These are phyloP conservation scores for Blechomonas ayalai DNA, from an alignment of 208 protist genomes.

Conservation along the genomic window DNA sequence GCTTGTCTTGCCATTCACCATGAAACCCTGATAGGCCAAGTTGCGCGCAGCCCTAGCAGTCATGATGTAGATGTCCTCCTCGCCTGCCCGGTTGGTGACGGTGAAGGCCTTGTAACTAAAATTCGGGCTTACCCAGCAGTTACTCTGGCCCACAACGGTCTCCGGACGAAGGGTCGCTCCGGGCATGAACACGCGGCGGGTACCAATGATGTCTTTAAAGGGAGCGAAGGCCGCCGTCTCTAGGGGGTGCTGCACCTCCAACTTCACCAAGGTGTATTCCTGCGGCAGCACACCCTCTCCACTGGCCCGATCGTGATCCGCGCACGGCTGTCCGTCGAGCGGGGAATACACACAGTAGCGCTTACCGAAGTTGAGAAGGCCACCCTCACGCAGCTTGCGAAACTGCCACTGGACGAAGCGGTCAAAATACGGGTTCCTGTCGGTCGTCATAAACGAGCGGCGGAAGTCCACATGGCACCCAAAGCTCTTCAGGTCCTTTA, in stretches of 20 bases:
- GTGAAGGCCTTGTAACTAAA: constrained; percentile 95
- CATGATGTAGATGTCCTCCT: constrained; percentile 94
- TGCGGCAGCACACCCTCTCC: constrained; percentile 97
- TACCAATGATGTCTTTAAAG: constrained; percentile 56
- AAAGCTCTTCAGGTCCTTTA: constrained; percentile 93
- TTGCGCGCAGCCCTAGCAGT: constrained; percentile 93
- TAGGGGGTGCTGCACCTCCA: constrained; percentile 86
- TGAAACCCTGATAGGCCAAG: constrained; percentile 94
- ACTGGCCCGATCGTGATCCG: constrained; percentile 98
- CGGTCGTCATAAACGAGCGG: constrained; percentile 99
- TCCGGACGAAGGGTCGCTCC: constrained; percentile 99
- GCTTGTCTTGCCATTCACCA: constrained; percentile 77
- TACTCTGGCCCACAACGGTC: constrained; percentile 99
- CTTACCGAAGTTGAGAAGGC: constrained; percentile 96
- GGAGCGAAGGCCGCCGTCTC: constrained; percentile 47
- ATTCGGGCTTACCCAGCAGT: constrained; percentile 98
- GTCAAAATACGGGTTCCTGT: constrained; percentile 99
- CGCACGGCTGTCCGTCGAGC: constrained; percentile 97
- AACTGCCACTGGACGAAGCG: constrained; percentile 99
- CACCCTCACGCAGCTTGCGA: constrained; percentile 75
- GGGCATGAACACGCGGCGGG: constrained; percentile 91
- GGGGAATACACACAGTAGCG: constrained; percentile 98
- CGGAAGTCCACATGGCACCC: constrained; percentile 97
- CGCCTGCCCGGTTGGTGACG: constrained; percentile 58
- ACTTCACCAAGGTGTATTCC: constrained; percentile 98